Base-by-base conservation (phyloP, 2,329 filamentous ascomycete species). In the Cadophora sp. region DNA sequence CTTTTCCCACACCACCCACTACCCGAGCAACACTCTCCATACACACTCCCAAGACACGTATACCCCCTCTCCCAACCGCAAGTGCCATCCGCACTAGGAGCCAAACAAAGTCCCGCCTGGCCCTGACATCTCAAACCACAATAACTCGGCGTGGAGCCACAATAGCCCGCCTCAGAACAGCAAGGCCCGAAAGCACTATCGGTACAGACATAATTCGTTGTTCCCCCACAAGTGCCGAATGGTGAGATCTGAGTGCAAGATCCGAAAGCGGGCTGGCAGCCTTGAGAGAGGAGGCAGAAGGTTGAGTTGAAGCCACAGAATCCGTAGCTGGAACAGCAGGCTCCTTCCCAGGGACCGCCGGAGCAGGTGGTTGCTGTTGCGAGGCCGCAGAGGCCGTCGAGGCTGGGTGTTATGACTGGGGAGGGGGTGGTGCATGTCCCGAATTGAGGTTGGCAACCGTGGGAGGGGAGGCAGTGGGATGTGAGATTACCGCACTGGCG, bases 1-100 rank as follows among this genome's bases (percentile, higher is more conserved):
- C 51, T 56, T 24, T 60, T 56, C 16, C 62, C 63, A 64, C 66
- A 68, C 59, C 59, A 68, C 13, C 63, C 63, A 51, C 39, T 43
- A 6, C 30, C 41, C 1, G 66, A 68, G n/a, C 63, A 68, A 30
- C 66, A 68, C 4, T 59, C 24, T 4, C 66, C 66, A 58, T 53
- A 67, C 6, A 4, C 11, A 20, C 61, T 62, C 3, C 62, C 66
- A 33, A 67, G 18, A 27, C 66, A 67, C 8, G 66, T 67, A 47
- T 62, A 67, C 9, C 62, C 61, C n/a, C 66, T 67, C 16, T 64
- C 66, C 48, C 56, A 55, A 2, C 56, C 56, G 45, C 66, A 67
- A 22, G 55, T 60, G 4, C 61, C 66, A 64, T 67, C 66, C 14
- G 51, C 24, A 56, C 56, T 65, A 18, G 61, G 61, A 43, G 66